These are phyloP conservation scores for Halophytophthora batemanensis DNA, from an alignment of 352 stramenopile species.

Conservation along the genomic window DNA sequence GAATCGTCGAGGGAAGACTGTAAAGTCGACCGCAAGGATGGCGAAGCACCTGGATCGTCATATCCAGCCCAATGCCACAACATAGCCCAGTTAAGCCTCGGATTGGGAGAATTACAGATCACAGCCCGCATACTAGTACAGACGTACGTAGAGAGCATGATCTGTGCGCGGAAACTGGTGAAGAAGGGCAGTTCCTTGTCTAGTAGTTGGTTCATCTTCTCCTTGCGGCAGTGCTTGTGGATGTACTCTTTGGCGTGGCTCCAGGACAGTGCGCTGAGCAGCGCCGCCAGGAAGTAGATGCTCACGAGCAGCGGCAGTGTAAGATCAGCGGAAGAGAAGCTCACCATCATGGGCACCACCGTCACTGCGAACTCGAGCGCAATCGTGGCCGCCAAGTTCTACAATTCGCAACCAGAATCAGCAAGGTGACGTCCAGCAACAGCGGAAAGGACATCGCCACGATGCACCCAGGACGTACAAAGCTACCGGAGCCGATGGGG, in stretches of 20 bases:
- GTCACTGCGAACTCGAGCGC: constrained; percentile 68
- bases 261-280: constrained; percentile 62
- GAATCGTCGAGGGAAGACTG: constrained; percentile 93
- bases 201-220: constrained; percentile 77
- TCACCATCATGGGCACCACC: constrained; percentile 67
- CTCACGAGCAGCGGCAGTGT: constrained; percentile 49
- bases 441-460: background rate
- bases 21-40: constrained; percentile 99
- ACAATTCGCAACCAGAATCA: background rate
- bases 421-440: background rate
- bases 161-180: constrained; percentile 75
- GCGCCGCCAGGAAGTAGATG: constrained; percentile 49
- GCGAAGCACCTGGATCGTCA: constrained; percentile 58
- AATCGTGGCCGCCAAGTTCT: constrained; percentile 56
- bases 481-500: constrained; percentile 42
- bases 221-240: constrained; percentile 76
- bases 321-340: constrained; percentile 64
- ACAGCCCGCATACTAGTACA: background rate
- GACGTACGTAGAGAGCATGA: constrained; percentile 80
- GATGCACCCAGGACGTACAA: constrained; percentile 27
- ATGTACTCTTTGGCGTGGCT: constrained; percentile 71
- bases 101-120: too few species aligned
- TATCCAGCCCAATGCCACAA: background rate
- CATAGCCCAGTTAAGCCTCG: too few species aligned
- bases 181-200: constrained; percentile 74